These are phyloP conservation scores for Picea sitchensis DNA, from an alignment of 75 land plant genomes.

Conservation along the genomic window DNA sequence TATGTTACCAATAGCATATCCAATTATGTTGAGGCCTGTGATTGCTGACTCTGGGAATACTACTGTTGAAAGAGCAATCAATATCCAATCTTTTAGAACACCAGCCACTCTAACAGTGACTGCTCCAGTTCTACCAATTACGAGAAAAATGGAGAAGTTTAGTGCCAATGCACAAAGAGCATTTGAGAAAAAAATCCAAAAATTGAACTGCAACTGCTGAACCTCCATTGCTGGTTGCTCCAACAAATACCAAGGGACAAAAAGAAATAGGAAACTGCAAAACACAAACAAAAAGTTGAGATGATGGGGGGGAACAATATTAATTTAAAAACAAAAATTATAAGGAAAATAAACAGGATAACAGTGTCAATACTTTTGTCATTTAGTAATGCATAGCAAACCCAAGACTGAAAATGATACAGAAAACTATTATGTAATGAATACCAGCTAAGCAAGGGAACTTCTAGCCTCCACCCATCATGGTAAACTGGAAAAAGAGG, in stretches of 20 bases:
- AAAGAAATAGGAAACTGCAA: slow-evolving; percentile 77
- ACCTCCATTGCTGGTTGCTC: slow-evolving; percentile 74
- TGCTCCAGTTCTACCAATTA: slow-evolving; percentile 88
- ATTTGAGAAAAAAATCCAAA: slow-evolving; percentile 86
- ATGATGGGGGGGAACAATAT: not conserved
- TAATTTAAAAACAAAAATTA: not conserved
- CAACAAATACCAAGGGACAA: slow-evolving; percentile 78
- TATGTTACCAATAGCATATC: slow-evolving; percentile 85
- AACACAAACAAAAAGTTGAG: not conserved
- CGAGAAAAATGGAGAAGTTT: slow-evolving; percentile 79
- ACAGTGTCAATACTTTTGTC: not conserved
- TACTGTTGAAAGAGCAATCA: slow-evolving; percentile 87
- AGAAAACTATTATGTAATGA: no score
- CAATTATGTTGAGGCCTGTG: slow-evolving; percentile 82
- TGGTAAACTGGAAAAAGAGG: no score
- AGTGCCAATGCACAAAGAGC: slow-evolving; percentile 85
- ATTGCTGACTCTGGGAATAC: slow-evolving; percentile 86
- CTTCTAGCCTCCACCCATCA: no score
- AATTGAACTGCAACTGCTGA: slow-evolving; percentile 75
- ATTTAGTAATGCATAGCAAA: not conserved
- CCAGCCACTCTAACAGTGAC: slow-evolving; percentile 91
- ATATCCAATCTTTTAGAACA: slow-evolving; percentile 87
- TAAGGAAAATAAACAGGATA: not conserved
- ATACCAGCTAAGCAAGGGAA: no score
- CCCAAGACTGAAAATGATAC: no score